Conservation (phyloP, 441 rosid species). For the Erodium texanum region DNA sequence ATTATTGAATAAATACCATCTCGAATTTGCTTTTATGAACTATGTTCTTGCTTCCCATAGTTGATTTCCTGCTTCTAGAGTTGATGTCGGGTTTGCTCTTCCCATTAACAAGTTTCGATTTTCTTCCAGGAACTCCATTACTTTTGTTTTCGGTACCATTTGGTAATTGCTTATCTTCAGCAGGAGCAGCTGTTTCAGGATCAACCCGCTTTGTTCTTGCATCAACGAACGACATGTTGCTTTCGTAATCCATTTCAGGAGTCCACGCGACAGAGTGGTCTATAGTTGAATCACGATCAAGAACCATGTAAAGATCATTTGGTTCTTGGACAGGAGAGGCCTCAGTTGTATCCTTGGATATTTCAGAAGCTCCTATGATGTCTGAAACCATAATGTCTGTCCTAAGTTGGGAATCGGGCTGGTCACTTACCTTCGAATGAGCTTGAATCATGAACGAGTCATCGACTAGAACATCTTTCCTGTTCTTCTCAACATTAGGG, state of each 20-base stretch:
- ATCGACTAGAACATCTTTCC: constrained; percentile 47
- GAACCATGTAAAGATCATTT: constrained; percentile 88
- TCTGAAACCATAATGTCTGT: constrained; percentile 64
- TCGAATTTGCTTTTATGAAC: constrained; percentile 47
- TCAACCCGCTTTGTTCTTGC: constrained; percentile 26
- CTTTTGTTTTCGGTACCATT: constrained; percentile 24
- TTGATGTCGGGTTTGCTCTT: constrained; percentile 37
- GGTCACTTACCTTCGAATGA: constrained; percentile 34
- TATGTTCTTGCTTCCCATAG: constrained; percentile 47
- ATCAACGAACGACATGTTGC: constrained; percentile 34
- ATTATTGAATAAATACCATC: constrained; percentile 34
- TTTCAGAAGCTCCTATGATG: constrained; percentile 38
- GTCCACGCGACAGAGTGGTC: constrained; percentile 49
- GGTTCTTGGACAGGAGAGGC: constrained; percentile 41
- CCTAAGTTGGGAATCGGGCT: constrained; percentile 36
- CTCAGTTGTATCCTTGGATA: constrained; percentile 21
- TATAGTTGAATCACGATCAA: constrained; percentile 53
- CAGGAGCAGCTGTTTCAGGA: constrained; percentile 24
- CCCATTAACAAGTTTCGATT: constrained; percentile 36
- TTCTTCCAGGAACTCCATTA: constrained; percentile 32
- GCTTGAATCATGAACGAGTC: constrained; percentile 83
- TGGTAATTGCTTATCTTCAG: constrained; percentile 25
- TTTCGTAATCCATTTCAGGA: constrained; percentile 65
- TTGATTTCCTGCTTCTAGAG: constrained; percentile 46
- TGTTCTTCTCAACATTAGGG: constrained; percentile 26